Percentiles rank a stretch among this genome's conserved stretches.
Conservation (phyloP, 1,139 yeast species). For the Magnusiomyces suaveolens region DNA sequence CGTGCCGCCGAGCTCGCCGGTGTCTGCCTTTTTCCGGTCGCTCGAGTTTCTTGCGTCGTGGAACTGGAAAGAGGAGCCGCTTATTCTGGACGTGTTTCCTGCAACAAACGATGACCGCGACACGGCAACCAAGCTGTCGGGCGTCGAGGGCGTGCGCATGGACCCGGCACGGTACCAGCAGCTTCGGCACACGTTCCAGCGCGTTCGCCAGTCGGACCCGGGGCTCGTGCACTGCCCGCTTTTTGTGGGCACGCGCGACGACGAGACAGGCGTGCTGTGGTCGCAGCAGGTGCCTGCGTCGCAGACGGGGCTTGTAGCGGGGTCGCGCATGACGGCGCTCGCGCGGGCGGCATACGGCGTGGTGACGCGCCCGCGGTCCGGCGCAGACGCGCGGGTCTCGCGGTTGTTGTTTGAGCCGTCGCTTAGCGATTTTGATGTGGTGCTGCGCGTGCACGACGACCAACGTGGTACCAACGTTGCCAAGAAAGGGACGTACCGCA, state of each 20-base stretch:
- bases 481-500: conserved; percentile 52
- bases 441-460: conserved; percentile 38
- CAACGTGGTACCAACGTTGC: too few relatives aligned
- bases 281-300: conserved; percentile 62
- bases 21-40: conserved; percentile 70
- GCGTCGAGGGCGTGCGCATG: conserved; percentile 47
- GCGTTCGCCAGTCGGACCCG: conserved; percentile 68
- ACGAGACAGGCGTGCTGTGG: conserved; percentile 78
- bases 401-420: conserved; percentile 64
- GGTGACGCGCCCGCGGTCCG: conserved; percentile 37
- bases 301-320: conserved; percentile 39
- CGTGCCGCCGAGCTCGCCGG: conserved; percentile 65
- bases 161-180: conserved; percentile 53
- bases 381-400: conserved; percentile 36
- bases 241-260: conserved; percentile 73
- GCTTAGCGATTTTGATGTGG: conserved; percentile 72
- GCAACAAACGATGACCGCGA: conserved; percentile 34
- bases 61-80: conserved; percentile 90
- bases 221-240: conserved; percentile 68
- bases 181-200: conserved; percentile 54
- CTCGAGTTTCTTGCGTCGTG: conserved; percentile 64
- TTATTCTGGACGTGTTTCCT: conserved; percentile 62
- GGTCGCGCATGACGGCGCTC: conserved; percentile 78
- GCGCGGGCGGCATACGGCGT: conserved; percentile 64
- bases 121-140: conserved; percentile 19